Evolutionary conservation across 1,284 basidiomycete species (phyloP).

Genomic region (Apiotrichum montevideense): DNA sequence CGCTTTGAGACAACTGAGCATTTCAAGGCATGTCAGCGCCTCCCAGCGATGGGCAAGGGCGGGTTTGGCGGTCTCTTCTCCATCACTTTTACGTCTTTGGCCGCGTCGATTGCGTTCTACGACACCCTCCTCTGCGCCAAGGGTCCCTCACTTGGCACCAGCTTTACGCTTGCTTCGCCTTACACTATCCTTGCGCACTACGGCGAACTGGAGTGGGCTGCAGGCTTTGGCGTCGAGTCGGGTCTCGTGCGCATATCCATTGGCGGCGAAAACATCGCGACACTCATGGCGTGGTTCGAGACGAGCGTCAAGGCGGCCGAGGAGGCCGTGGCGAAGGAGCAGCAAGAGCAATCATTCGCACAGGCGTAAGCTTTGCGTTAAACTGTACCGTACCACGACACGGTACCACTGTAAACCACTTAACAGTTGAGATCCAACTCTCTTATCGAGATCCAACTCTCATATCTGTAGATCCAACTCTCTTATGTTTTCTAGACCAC

Average conservation of each 20-base stretch:
- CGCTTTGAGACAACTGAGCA: slow-evolving; percentile 68
- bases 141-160: slow-evolving; percentile 90
- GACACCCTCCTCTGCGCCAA: slow-evolving; percentile 78
- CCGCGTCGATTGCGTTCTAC: slow-evolving; percentile 76
- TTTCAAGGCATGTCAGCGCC: slow-evolving; percentile 58
- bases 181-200: slow-evolving; percentile 94
- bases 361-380: background rate
- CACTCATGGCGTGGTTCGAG: slow-evolving; percentile 60
- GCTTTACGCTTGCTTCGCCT: slow-evolving; percentile 89
- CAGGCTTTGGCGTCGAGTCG: slow-evolving; percentile 73
- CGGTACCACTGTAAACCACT: background rate
- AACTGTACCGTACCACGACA: background rate
- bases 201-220: slow-evolving; percentile 86
- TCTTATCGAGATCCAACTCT: slow-evolving; percentile 2
- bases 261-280: slow-evolving; percentile 73
- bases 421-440: background rate
- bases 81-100: slow-evolving; percentile 68
- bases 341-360: background rate
- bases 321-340: slow-evolving; percentile 15
- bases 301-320: slow-evolving; percentile 58
- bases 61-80: slow-evolving; percentile 92
- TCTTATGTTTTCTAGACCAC: slow-evolving; percentile 5
- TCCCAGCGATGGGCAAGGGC: slow-evolving; percentile 49
- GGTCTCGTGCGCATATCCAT: slow-evolving; percentile 83
- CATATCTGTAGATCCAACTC: slow-evolving; percentile 1